Base-by-base conservation (phyloP, 1,284 basidiomycete genomes). In the Ceraceosorus guamensis region DNA sequence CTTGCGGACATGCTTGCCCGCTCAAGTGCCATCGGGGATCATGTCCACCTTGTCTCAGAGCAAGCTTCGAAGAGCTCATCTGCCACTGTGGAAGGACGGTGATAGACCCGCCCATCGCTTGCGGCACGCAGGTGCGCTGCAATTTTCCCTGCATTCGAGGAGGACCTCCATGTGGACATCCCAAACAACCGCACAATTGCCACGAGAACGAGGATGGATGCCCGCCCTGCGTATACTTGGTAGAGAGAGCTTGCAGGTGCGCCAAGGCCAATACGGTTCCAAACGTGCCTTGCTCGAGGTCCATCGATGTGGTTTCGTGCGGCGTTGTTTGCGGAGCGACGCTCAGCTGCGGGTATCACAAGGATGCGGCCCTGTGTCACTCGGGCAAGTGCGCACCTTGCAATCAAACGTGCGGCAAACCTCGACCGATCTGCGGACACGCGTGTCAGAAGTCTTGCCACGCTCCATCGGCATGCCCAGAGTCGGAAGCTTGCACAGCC, bases 1-100 rank as follows among this genome's bases (percentile, higher is more conserved):
- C 66, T 6, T 76, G 73, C 48, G 72, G 70, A 1, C 73, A 76
- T 59, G 48, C 57, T 5, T 76, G 73, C 51, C 67, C 68, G 2
- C 57, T 68, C 53, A 59, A 57, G 14, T 76, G 73, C 52, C 73
- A 76, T 52, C 67, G 73, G 10, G 72, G 72, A 30, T 61, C 70
- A 1, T 76, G 73, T 51, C 66, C 69, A 34, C 72, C 70, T 1
- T 76, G 73, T 55, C 58, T 76, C 39, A 69, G 70, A 44, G 70
- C 72, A 10, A 65, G 62, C 46, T 76, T 76, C 48, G 68, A 71
- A 30, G 73, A 76, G 52, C 56, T 73, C 35, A 57, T 58, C 41
- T 76, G 73, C 53, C 60, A 67, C 48, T 76, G 73, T 46, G 72
- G 72, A 10, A 61, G 73, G 30, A 76, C 72, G 0, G 67, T 75